Base-by-base conservation (phyloP, 225 moss, liverwort and hornwort genomes). In the Physcomitrium patens region DNA sequence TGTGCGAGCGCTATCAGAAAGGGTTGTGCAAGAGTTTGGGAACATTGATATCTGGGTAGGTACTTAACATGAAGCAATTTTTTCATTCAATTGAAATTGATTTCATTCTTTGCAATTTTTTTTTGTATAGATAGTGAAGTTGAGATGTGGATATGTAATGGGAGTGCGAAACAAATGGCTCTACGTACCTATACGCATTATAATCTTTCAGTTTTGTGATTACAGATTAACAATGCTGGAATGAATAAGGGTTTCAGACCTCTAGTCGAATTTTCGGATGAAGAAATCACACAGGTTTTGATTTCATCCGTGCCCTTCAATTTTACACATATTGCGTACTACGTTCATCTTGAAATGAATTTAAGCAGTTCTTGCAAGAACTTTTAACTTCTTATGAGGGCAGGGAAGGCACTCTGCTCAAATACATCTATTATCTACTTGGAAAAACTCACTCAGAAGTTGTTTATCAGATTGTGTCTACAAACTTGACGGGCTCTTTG, bases 171-270 rank as follows among this genome's bases (percentile, higher is more conserved):
- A 45, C 18, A 65, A 26, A 17, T 74, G 73, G 12, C 65, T 69
- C 43, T 8, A 16, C 46, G 18, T 22, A 28, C 37, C 7, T 49
- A 58, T 76, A 22, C 58, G 68, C 76, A 22, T 63, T 57, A 68
- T 47, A 28, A 47, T 60, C 59, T 27, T 47, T 65, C 14, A n/a
- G 46, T 42, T 64, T 62, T 57, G 70, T 23, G 55, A 42, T 72
- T 68, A 69, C 74, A 90, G 92, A 87, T 96, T n/a, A 96, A 93
- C 48, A 96, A 96, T 72, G 95, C 95, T 57, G 91, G 95, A 73
- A 90, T 93, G 78, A 96, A 93, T 47, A 93, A 93, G 78, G 95
- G 95, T 43, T 96, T 96, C 68, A 91, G 90, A 57, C 93, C 95
- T 61, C 81, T 96, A 14, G 74, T 96, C 41, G 95, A 93, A 61